A percentile compares a stretch with the other conserved stretches of the same genome.
These are phyloP conservation scores for Pyrenochaeta sp. DNA, from an alignment of 2,329 filamentous ascomycete species.

Conservation along the genomic window DNA sequence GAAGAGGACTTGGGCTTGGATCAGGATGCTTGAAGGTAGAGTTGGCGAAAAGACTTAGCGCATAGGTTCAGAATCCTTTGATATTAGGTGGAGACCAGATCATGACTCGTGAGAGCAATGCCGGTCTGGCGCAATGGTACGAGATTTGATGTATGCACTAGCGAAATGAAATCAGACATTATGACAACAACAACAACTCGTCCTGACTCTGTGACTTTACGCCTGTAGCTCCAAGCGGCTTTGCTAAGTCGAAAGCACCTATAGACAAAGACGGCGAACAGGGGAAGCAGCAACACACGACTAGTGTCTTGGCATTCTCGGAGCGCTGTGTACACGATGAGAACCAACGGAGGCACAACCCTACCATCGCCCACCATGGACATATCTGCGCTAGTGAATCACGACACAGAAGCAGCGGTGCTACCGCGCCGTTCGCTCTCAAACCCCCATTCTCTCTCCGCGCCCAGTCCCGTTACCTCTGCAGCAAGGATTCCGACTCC, in stretches of 20 bases:
- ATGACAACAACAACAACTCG: conserved; percentile 1
- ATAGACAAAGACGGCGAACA: not conserved
- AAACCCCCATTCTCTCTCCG: conserved; percentile 33
- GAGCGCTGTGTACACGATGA: conserved; percentile 17
- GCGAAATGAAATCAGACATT: conserved; percentile 26
- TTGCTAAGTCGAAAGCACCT: not conserved
- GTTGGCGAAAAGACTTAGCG: conserved; percentile 9
- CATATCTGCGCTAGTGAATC: conserved; percentile 47
- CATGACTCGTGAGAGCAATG: conserved; percentile 37
- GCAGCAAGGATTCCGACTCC: conserved; percentile 40
- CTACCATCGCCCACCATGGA: conserved; percentile 45
- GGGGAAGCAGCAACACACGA: not conserved
- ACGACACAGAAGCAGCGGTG: conserved; percentile 38
- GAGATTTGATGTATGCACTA: conserved; percentile 35
- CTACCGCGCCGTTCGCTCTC: conserved; percentile 44
- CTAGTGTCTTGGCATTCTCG: conserved; percentile 16
- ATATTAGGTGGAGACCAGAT: conserved; percentile 24
- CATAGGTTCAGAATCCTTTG: conserved; percentile 15
- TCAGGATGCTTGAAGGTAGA: conserved; percentile 51
- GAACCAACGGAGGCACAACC: conserved; percentile 29
- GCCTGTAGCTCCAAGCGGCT: not conserved
- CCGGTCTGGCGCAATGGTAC: conserved; percentile 26
- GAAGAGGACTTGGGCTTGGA: conserved; percentile 60
- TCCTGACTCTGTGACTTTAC: conserved; percentile 4
- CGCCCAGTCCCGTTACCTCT: conserved; percentile 38